Evolutionary conservation across 495 filamentous ascomycete species (phyloP).

Genomic region (Melanomma pulvis-pyrius): DNA sequence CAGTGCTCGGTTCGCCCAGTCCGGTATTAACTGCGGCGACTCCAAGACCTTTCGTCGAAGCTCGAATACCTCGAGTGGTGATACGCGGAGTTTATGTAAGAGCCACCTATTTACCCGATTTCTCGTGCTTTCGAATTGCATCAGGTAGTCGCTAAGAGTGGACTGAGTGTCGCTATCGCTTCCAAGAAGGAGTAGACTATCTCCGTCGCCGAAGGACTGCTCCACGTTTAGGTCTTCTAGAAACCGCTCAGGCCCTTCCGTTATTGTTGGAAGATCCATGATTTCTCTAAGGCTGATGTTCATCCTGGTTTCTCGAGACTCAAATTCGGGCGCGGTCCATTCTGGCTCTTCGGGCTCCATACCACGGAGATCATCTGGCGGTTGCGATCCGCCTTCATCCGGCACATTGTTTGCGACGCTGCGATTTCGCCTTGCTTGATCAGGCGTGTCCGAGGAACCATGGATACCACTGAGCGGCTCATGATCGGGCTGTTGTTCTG

Average conservation of each 20-base stretch:
- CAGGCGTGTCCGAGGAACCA: background rate
- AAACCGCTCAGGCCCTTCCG: background rate
- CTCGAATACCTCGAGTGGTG: slow-evolving; percentile 26
- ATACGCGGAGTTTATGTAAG: slow-evolving; percentile 33
- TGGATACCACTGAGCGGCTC: background rate
- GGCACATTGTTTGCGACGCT: background rate
- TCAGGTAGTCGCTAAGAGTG: slow-evolving; percentile 32
- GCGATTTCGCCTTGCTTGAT: background rate
- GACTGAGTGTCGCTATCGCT: slow-evolving; percentile 17
- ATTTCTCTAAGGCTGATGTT: background rate
- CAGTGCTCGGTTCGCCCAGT: slow-evolving; percentile 23
- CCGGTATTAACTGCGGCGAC: background rate
- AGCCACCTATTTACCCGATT: slow-evolving; percentile 33
- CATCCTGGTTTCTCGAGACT: background rate
- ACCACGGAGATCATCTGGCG: background rate
- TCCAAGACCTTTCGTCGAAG: slow-evolving; percentile 9
- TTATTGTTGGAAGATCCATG: background rate
- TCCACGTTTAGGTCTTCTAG: background rate
- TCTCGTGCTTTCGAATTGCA: slow-evolving; percentile 22
- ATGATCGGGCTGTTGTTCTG: background rate
- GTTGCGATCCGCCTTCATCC: background rate
- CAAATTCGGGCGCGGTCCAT: background rate
- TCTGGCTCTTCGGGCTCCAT: background rate
- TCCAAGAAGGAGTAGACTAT: slow-evolving; percentile 10
- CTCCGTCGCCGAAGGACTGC: background rate